Evolutionary conservation across 495 filamentous ascomycete species (phyloP).

Genomic region (Massariosphaeria phaeospora): DNA sequence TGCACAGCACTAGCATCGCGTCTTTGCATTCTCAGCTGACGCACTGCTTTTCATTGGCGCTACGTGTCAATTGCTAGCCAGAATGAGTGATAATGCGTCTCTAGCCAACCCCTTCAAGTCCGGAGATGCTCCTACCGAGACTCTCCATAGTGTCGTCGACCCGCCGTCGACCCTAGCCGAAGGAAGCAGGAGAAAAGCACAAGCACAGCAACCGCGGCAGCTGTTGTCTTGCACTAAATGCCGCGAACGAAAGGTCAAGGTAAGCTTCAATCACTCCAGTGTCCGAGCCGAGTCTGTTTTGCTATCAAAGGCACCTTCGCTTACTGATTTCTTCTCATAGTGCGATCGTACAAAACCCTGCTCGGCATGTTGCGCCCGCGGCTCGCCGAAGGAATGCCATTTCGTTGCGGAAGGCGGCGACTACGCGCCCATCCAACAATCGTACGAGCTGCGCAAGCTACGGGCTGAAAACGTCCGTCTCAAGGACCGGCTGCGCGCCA

Average conservation of each 20-base stretch:
- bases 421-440: constrained; percentile 43
- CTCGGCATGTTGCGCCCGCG: constrained; percentile 46
- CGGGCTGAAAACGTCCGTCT: constrained; percentile 37
- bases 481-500: constrained; percentile 34
- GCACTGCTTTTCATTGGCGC: constrained; percentile 19
- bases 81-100: constrained; percentile 23
- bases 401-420: constrained; percentile 45
- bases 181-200: constrained; percentile 29
- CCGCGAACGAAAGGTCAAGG: constrained; percentile 43
- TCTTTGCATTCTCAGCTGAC: constrained; percentile 4
- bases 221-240: constrained; percentile 43
- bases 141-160: constrained; percentile 8
- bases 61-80: constrained; percentile 15
- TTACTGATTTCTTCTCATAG: too few relatives aligned
- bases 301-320: too few relatives aligned
- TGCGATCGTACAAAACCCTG: constrained; percentile 49
- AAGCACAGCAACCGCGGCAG: constrained; percentile 35
- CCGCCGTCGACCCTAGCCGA: not conserved
- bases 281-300: too few relatives aligned
- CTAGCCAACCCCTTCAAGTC: constrained; percentile 6
- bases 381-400: constrained; percentile 44
- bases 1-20: constrained; percentile 10
- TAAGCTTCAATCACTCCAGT: constrained; percentile 25
- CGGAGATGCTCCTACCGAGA: constrained; percentile 17
- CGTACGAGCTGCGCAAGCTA: constrained; percentile 40